phyloP scores from a whole-genome alignment of 2,329 filamentous ascomycete genomes.

The Sporothrix curviconia region DNA sequence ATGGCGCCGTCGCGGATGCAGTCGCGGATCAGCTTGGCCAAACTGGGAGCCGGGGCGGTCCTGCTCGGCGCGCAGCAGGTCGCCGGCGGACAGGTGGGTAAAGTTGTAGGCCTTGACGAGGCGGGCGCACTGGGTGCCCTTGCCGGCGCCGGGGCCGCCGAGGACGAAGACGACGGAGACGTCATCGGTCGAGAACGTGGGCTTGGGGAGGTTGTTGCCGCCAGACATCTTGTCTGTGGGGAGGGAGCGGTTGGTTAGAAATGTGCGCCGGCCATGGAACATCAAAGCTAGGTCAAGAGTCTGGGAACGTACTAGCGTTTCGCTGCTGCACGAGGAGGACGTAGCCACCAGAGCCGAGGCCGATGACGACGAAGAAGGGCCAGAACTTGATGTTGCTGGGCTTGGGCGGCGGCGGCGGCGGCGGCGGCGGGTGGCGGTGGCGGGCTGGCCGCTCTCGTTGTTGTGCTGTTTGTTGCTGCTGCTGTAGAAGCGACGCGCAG shows the following conservation, averaged over 20 bases:
- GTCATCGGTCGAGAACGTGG: slow-evolving; percentile 67
- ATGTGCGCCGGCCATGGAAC: no score
- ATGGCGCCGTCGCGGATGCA: slow-evolving; percentile 94
- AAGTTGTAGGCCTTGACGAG: slow-evolving; percentile 85
- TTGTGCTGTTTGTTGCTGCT: not conserved
- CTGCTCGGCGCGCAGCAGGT: slow-evolving; percentile 90
- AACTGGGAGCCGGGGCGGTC: slow-evolving; percentile 79
- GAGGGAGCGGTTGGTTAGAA: not conserved
- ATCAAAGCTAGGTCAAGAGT: no score
- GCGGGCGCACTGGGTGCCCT: slow-evolving; percentile 89
- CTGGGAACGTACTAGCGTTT: slow-evolving; percentile 12
- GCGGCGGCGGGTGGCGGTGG: slow-evolving; percentile 10
- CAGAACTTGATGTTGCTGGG: slow-evolving; percentile 45
- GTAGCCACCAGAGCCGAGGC: slow-evolving; percentile 43
- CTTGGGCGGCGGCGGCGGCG: slow-evolving; percentile 17
- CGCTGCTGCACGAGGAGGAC: slow-evolving; percentile 43
- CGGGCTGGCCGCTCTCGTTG: not conserved
- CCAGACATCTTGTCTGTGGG: slow-evolving; percentile 12
- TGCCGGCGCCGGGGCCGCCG: slow-evolving; percentile 89
- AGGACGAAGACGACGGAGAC: slow-evolving; percentile 96
- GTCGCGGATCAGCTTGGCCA: slow-evolving; percentile 81
- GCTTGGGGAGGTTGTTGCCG: slow-evolving; percentile 32
- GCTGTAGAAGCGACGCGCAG: slow-evolving; percentile 7
- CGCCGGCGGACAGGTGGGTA: slow-evolving; percentile 86
- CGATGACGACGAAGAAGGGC: slow-evolving; percentile 49